Evolutionary conservation across 306 rosid species (phyloP).

Genomic region (Mucuna pruriens): DNA sequence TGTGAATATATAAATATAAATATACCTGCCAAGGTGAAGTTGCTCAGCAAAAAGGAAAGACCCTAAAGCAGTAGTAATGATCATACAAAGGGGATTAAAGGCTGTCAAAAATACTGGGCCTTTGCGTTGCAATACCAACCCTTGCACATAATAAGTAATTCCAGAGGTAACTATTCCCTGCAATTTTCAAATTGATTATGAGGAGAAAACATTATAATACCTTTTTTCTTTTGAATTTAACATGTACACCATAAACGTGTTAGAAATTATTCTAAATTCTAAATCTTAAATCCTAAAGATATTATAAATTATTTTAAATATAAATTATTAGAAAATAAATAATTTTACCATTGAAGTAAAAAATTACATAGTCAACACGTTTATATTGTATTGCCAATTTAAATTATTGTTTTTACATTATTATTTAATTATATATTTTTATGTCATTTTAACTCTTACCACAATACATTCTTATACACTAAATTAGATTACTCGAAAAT

Average conservation of each 20-base stretch:
- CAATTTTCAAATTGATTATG: neutral
- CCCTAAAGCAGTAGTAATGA: slow-evolving; percentile 57
- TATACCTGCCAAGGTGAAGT: slow-evolving; percentile 77
- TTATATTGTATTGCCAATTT: neutral
- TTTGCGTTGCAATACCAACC: slow-evolving; percentile 60
- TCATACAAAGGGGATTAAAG: slow-evolving; percentile 80
- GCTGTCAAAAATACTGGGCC: slow-evolving; percentile 82
- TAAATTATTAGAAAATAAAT: too few relatives aligned
- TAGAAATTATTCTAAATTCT: too few relatives aligned
- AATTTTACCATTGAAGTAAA: too few relatives aligned
- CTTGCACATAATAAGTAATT: slow-evolving; percentile 71
- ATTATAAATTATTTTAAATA: neutral
- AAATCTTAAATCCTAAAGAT: too few relatives aligned
- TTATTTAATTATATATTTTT: neutral
- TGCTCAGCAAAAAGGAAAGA: slow-evolving; percentile 66
- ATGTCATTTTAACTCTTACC: neutral
- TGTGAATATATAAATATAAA: too few relatives aligned
- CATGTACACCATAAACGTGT: neutral
- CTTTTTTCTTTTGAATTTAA: neutral
- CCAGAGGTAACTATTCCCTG: slow-evolving; percentile 77
- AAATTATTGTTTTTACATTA: neutral
- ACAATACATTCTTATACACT: neutral
- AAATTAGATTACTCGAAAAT: neutral
- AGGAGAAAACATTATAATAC: too few relatives aligned
- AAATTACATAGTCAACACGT: too few relatives aligned